These are phyloP conservation scores for Arthrinium puccinioides DNA, from an alignment of 2,329 filamentous ascomycete species.

Conservation along the genomic window DNA sequence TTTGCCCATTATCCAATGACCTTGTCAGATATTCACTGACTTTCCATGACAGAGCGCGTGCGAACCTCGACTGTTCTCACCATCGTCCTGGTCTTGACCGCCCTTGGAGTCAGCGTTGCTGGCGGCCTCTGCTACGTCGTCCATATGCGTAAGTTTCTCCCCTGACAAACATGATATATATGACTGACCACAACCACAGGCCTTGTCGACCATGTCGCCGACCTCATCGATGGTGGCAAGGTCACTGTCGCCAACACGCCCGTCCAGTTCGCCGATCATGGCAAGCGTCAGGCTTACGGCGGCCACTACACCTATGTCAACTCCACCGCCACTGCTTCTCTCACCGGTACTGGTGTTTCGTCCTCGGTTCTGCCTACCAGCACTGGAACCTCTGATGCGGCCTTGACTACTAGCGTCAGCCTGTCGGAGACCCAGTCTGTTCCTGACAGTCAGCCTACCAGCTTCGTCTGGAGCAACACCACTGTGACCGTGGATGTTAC, in stretches of 20 bases:
- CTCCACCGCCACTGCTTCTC: neutral
- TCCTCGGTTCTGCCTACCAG: too few relatives aligned
- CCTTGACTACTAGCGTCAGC: neutral
- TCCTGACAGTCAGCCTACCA: neutral
- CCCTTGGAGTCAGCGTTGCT: neutral
- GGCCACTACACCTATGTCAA: neutral
- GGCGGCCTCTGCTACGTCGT: slow-evolving; percentile 1
- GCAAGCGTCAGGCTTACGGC: slow-evolving; percentile 1
- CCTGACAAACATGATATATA: neutral
- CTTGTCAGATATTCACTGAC: too few relatives aligned
- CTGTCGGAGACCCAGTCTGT: neutral
- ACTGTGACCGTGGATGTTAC: neutral
- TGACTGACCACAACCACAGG: neutral
- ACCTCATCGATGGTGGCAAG: neutral
- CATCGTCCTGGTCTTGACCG: neutral
- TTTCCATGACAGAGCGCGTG: neutral
- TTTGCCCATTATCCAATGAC: too few relatives aligned
- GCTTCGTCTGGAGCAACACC: neutral
- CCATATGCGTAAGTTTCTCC: slow-evolving; percentile 1
- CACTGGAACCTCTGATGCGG: neutral
- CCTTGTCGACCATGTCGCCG: neutral
- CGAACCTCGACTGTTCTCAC: neutral
- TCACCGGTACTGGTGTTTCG: neutral
- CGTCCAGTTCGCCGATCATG: neutral
- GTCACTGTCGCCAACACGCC: neutral